Conservation (phyloP, 2,329 filamentous ascomycete genomes). For the Aspergillus pseudoviridinutans region DNA sequence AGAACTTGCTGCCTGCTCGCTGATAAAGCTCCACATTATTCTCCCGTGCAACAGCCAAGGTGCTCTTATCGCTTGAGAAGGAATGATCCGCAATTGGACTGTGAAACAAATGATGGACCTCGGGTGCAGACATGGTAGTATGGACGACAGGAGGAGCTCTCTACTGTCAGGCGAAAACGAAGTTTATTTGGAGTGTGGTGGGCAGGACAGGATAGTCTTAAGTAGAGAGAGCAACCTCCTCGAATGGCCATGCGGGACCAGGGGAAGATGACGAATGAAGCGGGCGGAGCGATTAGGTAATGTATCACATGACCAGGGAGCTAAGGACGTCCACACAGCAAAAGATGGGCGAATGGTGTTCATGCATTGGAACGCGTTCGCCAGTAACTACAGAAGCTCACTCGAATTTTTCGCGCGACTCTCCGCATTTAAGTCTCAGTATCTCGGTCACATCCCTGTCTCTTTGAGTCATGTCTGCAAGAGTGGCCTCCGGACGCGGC, state of each 20-base stretch:
- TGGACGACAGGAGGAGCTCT: constrained; percentile 89
- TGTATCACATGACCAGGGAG: constrained; percentile 16
- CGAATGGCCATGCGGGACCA: background rate
- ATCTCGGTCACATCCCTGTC: background rate
- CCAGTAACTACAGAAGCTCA: background rate
- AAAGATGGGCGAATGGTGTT: background rate
- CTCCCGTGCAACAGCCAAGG: constrained; percentile 86
- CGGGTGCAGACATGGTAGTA: constrained; percentile 70
- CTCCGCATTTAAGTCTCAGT: background rate
- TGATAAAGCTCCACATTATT: constrained; percentile 85
- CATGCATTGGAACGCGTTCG: background rate
- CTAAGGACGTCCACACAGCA: background rate
- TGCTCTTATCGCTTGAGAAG: constrained; percentile 87
- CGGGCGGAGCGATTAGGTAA: constrained; percentile 14
- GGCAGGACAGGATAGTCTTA: background rate
- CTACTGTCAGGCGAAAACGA: constrained; percentile 67
- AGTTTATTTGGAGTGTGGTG: background rate
- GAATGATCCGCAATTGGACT: constrained; percentile 95
- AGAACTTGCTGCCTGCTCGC: constrained; percentile 68
- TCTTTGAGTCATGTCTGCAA: constrained; percentile 32
- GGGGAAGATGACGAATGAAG: constrained; percentile 17
- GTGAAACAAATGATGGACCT: constrained; percentile 97
- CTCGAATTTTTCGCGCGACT: background rate
- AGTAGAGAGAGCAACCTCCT: constrained; percentile 4
- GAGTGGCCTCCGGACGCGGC: constrained; percentile 38